These are phyloP conservation scores for Rosa persica DNA, from an alignment of 306 rosid genomes.

Conservation along the genomic window DNA sequence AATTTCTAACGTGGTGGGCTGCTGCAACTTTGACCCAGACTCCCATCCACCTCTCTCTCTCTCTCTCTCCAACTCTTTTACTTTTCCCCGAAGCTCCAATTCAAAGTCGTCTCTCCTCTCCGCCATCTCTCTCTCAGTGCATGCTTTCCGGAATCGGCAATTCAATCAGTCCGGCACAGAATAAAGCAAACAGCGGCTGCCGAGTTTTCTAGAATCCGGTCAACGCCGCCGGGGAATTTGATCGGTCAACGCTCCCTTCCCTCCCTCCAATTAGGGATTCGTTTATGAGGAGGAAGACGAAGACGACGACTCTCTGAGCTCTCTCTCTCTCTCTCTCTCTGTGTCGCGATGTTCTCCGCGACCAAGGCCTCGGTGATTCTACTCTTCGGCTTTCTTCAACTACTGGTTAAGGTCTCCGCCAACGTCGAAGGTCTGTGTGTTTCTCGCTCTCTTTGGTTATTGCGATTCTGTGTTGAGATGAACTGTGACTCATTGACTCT, in stretches of 20 bases:
- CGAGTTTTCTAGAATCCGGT: background rate
- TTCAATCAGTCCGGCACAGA: background rate
- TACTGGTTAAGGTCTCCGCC: slow-evolving; percentile 42
- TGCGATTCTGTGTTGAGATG: slow-evolving; percentile 8
- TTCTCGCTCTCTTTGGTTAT: slow-evolving; percentile 11
- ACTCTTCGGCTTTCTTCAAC: slow-evolving; percentile 51
- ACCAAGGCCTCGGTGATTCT: slow-evolving; percentile 42
- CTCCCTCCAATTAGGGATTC: background rate
- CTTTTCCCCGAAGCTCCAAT: background rate
- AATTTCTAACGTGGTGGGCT: slow-evolving; percentile 20
- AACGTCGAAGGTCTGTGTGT: slow-evolving; percentile 62
- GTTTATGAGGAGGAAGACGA: background rate
- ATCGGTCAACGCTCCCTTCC: background rate
- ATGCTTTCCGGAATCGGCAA: background rate
- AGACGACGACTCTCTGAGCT: background rate
- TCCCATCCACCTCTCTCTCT: background rate
- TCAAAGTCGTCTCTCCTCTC: background rate
- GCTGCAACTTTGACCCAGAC: slow-evolving; percentile 9
- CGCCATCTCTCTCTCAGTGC: background rate
- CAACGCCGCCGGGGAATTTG: background rate
- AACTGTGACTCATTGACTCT: slow-evolving; percentile 31
- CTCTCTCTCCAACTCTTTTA: background rate
- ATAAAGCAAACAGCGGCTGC: background rate
- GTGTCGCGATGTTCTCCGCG: background rate
- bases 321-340: too few relatives aligned